Percentiles rank a stretch among this genome's conserved stretches.
Conservation (phyloP, 2,329 filamentous ascomycete species). For the Botrytis squamosa region DNA sequence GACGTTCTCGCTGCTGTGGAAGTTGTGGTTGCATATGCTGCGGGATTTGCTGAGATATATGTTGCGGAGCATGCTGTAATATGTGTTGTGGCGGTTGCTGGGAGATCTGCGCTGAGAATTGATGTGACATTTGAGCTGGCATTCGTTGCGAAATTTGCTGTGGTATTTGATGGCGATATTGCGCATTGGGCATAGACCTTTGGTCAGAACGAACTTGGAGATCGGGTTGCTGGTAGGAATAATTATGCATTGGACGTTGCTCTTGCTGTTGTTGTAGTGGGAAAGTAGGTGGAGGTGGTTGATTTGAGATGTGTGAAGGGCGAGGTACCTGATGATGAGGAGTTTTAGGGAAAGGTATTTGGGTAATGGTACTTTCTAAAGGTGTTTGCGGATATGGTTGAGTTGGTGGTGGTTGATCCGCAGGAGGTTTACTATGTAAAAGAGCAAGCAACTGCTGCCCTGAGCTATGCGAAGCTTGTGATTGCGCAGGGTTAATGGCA, state of each 20-base stretch:
- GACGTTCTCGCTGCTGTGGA: slow-evolving; percentile 31
- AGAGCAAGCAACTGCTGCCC: slow-evolving; percentile 55
- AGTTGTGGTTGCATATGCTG: slow-evolving; percentile 22
- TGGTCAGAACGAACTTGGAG: slow-evolving; percentile 23
- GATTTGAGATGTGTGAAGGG: slow-evolving; percentile 46
- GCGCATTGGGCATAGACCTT: not conserved
- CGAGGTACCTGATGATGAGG: slow-evolving; percentile 58
- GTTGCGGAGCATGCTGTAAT: slow-evolving; percentile 26
- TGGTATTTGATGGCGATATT: slow-evolving; percentile 12
- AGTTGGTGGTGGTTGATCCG: slow-evolving; percentile 23
- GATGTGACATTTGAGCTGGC: slow-evolving; percentile 26
- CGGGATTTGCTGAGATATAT: slow-evolving; percentile 13
- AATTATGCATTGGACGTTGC: slow-evolving; percentile 17
- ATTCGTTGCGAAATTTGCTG: not conserved
- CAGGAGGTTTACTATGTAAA: slow-evolving; percentile 41
- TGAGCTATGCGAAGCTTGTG: slow-evolving; percentile 35
- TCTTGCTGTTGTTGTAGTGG: slow-evolving; percentile 40
- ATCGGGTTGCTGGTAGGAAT: slow-evolving; percentile 34
- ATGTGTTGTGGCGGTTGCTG: not conserved
- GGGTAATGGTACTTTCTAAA: slow-evolving; percentile 51
- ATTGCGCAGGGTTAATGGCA: slow-evolving; percentile 19
- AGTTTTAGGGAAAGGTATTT: slow-evolving; percentile 53
- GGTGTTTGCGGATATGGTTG: slow-evolving; percentile 50
- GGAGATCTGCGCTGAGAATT: slow-evolving; percentile 20
- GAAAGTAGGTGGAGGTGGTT: slow-evolving; percentile 51